Conservation (phyloP, 345 rosid genomes). For the Eucalyptus lansdowneana region DNA sequence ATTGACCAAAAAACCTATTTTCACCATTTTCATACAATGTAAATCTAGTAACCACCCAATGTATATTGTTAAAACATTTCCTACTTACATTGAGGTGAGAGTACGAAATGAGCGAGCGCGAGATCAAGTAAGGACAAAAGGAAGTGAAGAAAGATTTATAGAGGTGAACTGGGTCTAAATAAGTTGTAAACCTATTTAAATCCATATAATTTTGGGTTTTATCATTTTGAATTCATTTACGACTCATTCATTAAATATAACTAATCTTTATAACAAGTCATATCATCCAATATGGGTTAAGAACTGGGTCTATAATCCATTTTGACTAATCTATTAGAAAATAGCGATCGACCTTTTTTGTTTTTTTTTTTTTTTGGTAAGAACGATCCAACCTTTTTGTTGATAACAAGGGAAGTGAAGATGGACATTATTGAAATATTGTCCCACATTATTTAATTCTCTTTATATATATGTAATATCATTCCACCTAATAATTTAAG, state of each 20-base stretch:
- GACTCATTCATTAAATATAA: too few species aligned
- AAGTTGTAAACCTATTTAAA: too few species aligned
- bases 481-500: background rate
- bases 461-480: background rate
- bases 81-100: background rate
- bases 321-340: background rate
- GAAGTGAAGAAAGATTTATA: too few species aligned
- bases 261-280: background rate
- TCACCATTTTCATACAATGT: too few species aligned
- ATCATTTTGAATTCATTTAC: background rate
- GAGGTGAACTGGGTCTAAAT: background rate
- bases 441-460: background rate
- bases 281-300: background rate
- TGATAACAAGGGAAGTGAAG: background rate
- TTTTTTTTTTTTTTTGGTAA: background rate
- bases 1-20: too few species aligned
- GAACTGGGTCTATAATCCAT: background rate
- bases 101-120: fast-evolving
- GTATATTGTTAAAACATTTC: too few species aligned
- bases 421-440: background rate
- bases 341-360: background rate
- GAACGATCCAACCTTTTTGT: background rate
- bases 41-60: background rate
- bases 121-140: background rate
- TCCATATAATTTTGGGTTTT: background rate